phyloP scores from a whole-genome alignment of 2,329 filamentous ascomycete species.

The Penicillium verrucosum region DNA sequence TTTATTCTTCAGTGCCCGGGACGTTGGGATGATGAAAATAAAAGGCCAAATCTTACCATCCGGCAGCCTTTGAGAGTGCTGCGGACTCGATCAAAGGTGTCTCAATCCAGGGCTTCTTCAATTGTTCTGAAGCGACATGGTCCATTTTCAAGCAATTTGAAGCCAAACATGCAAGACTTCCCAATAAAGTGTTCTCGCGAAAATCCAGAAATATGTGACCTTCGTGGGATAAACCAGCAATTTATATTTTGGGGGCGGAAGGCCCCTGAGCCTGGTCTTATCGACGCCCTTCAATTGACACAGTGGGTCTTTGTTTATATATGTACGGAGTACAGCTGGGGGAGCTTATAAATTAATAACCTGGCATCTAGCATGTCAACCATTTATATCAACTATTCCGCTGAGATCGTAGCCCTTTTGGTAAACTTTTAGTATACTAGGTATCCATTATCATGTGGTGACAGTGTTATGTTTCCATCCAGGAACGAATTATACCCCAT shows the following conservation, averaged over 20 bases:
- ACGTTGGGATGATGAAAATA: neutral
- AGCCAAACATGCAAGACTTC: neutral
- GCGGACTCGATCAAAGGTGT: slow-evolving; percentile 40
- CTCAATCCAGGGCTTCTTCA: slow-evolving; percentile 38
- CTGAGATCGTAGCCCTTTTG: no score
- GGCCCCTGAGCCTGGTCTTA: neutral
- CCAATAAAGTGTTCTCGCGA: neutral
- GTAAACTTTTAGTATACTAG: no score
- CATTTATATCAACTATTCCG: no score
- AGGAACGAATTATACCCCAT: no score
- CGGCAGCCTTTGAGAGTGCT: slow-evolving; percentile 36
- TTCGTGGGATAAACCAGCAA: neutral
- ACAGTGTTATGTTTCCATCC: no score
- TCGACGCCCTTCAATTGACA: neutral
- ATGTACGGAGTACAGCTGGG: no score
- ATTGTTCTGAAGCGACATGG: neutral
- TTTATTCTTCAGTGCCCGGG: neutral
- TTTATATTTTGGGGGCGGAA: no score
- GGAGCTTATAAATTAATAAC: no score
- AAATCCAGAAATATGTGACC: neutral
- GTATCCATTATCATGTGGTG: no score
- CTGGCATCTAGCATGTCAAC: no score
- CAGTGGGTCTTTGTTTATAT: no score
- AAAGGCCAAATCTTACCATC: slow-evolving; percentile 30
- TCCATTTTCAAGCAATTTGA: neutral